Conservation (phyloP, 495 filamentous ascomycete genomes). For the Lentithecium fluviatile region DNA sequence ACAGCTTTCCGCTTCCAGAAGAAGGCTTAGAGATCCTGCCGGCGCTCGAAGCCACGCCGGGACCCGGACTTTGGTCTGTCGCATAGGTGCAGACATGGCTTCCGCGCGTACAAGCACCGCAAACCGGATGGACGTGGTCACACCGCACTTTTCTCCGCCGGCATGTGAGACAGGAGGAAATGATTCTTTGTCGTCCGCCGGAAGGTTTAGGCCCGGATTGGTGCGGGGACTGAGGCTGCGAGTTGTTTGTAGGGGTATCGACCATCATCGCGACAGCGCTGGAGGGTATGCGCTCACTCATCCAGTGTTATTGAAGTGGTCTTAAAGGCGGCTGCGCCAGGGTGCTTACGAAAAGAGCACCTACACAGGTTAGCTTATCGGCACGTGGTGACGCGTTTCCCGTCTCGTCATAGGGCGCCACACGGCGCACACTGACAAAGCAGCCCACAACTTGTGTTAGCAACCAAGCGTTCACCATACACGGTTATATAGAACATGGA, state of each 20-base stretch:
- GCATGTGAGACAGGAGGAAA: slow-evolving; percentile 35
- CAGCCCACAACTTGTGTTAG: no score
- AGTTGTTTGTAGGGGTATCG: slow-evolving; percentile 1
- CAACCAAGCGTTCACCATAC: no score
- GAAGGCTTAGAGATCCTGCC: slow-evolving; percentile 21
- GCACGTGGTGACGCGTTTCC: no score
- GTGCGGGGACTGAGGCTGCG: slow-evolving; percentile 13
- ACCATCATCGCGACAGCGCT: slow-evolving; percentile 1
- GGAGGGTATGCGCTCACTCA: no score
- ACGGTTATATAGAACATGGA: no score
- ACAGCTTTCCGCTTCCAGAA: slow-evolving; percentile 3
- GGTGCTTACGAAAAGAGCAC: no score
- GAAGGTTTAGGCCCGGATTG: neutral
- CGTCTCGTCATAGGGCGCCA: no score
- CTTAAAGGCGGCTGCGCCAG: no score
- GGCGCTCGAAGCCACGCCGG: neutral
- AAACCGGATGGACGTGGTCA: slow-evolving; percentile 34
- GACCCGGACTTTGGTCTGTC: slow-evolving; percentile 22
- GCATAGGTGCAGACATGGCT: slow-evolving; percentile 36
- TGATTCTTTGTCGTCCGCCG: slow-evolving; percentile 32
- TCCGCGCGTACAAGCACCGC: slow-evolving; percentile 34
- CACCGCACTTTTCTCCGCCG: slow-evolving; percentile 34
- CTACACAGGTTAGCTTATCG: no score
- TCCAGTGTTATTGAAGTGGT: no score
- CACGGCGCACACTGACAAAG: no score